phyloP scores from a whole-genome alignment of 2,329 filamentous ascomycete genomes.

The Curvularia lunata region DNA sequence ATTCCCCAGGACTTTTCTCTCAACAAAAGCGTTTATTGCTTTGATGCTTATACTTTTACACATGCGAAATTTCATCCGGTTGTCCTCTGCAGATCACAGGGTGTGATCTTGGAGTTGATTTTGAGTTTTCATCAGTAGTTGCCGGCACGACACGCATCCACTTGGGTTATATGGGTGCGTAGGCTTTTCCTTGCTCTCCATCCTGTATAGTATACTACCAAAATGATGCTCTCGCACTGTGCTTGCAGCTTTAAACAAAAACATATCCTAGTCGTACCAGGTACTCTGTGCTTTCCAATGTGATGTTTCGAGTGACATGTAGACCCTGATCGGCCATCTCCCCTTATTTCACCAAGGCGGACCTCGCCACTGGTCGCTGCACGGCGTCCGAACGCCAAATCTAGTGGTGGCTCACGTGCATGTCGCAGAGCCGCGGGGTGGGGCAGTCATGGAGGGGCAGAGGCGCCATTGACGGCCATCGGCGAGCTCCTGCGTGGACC shows the following conservation, averaged over 20 bases:
- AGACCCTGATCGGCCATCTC: neutral
- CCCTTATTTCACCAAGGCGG: neutral
- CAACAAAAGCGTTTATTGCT: conserved; percentile 17
- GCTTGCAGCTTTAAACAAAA: neutral
- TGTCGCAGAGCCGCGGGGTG: conserved; percentile 6
- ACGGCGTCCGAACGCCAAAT: neutral
- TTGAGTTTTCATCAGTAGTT: conserved; percentile 1
- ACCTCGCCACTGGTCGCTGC: conserved; percentile 9
- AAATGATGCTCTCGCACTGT: neutral
- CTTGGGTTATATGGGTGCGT: neutral
- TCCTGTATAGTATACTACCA: conserved; percentile 16
- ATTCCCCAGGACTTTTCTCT: conserved; percentile 1
- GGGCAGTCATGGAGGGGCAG: conserved; percentile 18
- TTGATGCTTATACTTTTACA: conserved; percentile 12
- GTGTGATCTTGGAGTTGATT: conserved; percentile 3
- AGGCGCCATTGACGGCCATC: conserved; percentile 28
- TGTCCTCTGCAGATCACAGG: neutral
- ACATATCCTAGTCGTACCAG: neutral
- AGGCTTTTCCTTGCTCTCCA: neutral
- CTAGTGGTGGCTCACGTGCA: conserved; percentile 13
- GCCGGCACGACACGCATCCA: neutral
- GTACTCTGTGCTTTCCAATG: neutral
- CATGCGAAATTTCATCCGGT: neutral
- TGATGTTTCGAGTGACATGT: neutral
- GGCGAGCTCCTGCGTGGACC: conserved; percentile 36